These are phyloP conservation scores for Cryptococcus floricola DNA, from an alignment of 1,284 basidiomycete species.

Conservation along the genomic window DNA sequence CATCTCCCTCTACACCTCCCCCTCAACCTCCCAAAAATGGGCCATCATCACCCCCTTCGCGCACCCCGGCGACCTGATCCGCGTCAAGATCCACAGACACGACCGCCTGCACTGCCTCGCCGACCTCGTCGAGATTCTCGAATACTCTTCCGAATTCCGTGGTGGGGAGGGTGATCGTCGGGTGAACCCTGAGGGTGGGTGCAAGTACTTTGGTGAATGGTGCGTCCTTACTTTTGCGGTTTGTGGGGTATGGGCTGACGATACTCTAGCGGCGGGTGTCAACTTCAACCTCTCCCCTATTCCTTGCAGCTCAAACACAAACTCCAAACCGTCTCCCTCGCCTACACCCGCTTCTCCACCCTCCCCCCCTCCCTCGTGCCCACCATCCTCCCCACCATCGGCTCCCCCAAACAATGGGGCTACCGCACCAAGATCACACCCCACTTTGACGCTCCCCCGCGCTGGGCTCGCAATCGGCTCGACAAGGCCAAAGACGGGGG, in stretches of 20 bases:
- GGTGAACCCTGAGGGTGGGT: conserved; percentile 51
- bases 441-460: conserved; percentile 82
- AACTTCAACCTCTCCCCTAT: conserved; percentile 77
- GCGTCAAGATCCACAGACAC: conserved; percentile 63
- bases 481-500: conserved; percentile 20
- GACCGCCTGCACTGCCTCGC: conserved; percentile 66
- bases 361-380: conserved; percentile 56
- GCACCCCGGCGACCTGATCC: conserved; percentile 73
- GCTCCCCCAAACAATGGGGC: conserved; percentile 79
- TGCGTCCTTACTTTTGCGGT: conserved; percentile 23
- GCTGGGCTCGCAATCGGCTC: conserved; percentile 31
- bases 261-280: conserved; percentile 42
- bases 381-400: conserved; percentile 67
- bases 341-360: conserved; percentile 76
- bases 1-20: conserved; percentile 53
- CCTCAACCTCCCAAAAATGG: conserved; percentile 56
- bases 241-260: neutral
- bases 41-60: conserved; percentile 75
- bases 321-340: conserved; percentile 77
- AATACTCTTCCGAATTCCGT: conserved; percentile 62
- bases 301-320: conserved; percentile 81
- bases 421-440: conserved; percentile 98
- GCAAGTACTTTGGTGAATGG: conserved; percentile 82
- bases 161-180: conserved; percentile 55
- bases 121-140: conserved; percentile 67